Conservation (phyloP, 2,329 filamentous ascomycete genomes). For the Celoporthe dispersa region DNA sequence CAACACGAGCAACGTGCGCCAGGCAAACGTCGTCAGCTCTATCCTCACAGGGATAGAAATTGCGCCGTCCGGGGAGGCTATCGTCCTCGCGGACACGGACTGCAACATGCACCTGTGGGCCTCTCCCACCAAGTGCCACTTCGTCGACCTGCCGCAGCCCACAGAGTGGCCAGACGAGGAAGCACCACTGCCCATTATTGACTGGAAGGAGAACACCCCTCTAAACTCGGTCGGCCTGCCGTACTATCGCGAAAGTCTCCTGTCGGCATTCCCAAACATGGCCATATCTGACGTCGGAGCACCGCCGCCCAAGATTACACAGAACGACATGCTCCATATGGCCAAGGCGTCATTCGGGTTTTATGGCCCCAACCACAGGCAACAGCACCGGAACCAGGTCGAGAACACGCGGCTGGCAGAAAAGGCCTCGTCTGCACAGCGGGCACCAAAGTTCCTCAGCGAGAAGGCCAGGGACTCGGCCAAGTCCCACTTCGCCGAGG, state of each 20-base stretch:
- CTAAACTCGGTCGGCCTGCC: conserved; percentile 88
- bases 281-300: conserved; percentile 84
- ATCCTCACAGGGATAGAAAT: conserved; percentile 83
- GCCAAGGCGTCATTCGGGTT: conserved; percentile 75
- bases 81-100: conserved; percentile 80
- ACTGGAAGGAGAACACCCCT: conserved; percentile 75
- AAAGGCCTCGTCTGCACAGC: conserved; percentile 65
- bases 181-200: conserved; percentile 60
- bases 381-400: conserved; percentile 77
- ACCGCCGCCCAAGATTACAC: conserved; percentile 76
- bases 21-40: conserved; percentile 71
- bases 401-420: conserved; percentile 73
- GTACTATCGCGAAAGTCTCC: conserved; percentile 84
- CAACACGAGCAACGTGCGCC: conserved; percentile 82
- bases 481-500: conserved; percentile 49
- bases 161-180: conserved; percentile 76
- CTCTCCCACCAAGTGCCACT: conserved; percentile 81
- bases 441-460: conserved; percentile 89
- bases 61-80: conserved; percentile 83
- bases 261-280: conserved; percentile 89
- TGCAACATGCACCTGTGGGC: conserved; percentile 86
- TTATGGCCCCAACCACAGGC: conserved; percentile 73
- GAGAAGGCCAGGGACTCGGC: conserved; percentile 80
- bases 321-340: conserved; percentile 69
- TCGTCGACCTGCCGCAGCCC: conserved; percentile 79